Percentiles rank a stretch among this genome's conserved stretches.
These are phyloP conservation scores for Pleurostoma richardsiae DNA, from an alignment of 2,329 filamentous ascomycete genomes.

Conservation along the genomic window DNA sequence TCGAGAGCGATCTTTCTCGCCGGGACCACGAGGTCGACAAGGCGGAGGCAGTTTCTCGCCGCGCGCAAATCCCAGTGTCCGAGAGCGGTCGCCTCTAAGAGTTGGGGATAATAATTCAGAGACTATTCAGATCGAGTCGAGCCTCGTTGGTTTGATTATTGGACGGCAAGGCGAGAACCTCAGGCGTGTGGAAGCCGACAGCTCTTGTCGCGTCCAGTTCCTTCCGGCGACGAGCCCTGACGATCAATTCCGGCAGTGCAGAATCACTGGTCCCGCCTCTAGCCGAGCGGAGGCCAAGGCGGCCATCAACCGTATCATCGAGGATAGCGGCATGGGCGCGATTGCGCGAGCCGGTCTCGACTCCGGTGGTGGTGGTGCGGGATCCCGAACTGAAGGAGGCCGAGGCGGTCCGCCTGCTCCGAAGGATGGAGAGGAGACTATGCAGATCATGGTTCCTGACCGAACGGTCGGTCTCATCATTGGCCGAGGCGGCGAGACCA, in stretches of 20 bases:
- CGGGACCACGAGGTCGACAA: conserved; percentile 44
- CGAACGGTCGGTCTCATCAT: conserved; percentile 91
- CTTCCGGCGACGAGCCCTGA: conserved; percentile 68
- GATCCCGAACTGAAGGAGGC: conserved; percentile 25
- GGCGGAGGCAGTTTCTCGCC: conserved; percentile 53
- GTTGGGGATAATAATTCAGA: conserved; percentile 67
- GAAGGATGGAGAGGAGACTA: conserved; percentile 76
- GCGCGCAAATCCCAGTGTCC: conserved; percentile 38
- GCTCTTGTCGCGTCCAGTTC: conserved; percentile 81
- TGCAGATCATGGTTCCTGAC: conserved; percentile 93
- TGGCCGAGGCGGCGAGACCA: conserved; percentile 88
- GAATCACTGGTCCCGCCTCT: conserved; percentile 70
- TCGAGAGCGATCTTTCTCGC: conserved; percentile 65
- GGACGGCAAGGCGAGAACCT: conserved; percentile 87
- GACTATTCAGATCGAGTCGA: conserved; percentile 81
- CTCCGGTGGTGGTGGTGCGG: conserved; percentile 33
- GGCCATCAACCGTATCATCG: conserved; percentile 83
- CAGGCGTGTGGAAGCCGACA: conserved; percentile 77
- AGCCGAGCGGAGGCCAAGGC: conserved; percentile 73
- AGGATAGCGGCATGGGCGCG: conserved; percentile 66
- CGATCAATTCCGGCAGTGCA: conserved; percentile 74
- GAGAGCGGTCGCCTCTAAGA: conserved; percentile 55
- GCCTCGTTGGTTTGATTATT: conserved; percentile 84
- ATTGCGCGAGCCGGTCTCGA: conserved; percentile 42
- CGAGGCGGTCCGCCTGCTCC: conserved; percentile 26